phyloP scores from a whole-genome alignment of 352 stramenopile genomes.

The Pythium volutum region DNA sequence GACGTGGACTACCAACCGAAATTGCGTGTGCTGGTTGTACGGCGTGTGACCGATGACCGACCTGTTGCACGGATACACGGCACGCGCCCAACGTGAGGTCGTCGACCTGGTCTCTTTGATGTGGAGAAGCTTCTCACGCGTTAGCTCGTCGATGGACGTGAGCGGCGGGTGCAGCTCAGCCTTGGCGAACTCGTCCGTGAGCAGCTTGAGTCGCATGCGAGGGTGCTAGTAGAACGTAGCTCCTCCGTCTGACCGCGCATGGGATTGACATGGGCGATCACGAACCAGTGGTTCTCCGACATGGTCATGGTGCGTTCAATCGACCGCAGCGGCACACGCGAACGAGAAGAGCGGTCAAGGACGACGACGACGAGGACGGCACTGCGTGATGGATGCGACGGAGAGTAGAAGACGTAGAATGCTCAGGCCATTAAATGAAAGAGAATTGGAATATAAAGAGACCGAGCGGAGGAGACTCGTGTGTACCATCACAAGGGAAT shows the following conservation, averaged over 20 bases:
- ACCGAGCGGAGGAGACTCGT: no score
- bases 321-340: slow-evolving; percentile 27
- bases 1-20: slow-evolving; percentile 40
- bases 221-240: slow-evolving; percentile 50
- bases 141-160: slow-evolving; percentile 30
- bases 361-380: no score
- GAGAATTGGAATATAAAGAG: no score
- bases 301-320: slow-evolving; percentile 38
- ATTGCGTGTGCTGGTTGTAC: slow-evolving; percentile 45
- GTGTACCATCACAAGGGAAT: no score
- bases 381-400: no score
- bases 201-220: slow-evolving; percentile 35
- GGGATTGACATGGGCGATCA: slow-evolving; percentile 31
- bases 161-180: slow-evolving; percentile 39
- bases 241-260: slow-evolving; percentile 32
- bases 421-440: no score
- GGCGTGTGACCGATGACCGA: slow-evolving; percentile 32
- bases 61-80: slow-evolving; percentile 30
- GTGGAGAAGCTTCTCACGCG: slow-evolving; percentile 20
- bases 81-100: slow-evolving; percentile 11
- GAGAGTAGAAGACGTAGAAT: no score
- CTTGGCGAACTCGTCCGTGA: slow-evolving; percentile 36
- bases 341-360: no score
- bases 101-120: slow-evolving; percentile 8
- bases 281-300: slow-evolving; percentile 21